These are phyloP conservation scores for Hsuehochloa calcarea DNA, from an alignment of 176 grass and related monocot genomes.

Conservation along the genomic window DNA sequence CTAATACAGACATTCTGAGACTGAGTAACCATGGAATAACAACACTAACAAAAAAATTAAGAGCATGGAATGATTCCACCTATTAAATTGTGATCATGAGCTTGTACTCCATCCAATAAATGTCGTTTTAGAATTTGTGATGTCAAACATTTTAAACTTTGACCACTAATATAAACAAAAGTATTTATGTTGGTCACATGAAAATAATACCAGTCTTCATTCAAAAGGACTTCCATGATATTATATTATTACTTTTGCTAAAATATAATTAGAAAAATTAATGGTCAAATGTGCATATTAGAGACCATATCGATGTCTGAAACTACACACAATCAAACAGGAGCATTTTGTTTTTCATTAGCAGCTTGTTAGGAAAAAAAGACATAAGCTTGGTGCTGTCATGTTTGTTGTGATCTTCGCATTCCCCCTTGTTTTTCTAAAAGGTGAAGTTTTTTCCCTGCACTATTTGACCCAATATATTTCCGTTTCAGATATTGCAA, in stretches of 20 bases:
- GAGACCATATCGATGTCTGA: not conserved
- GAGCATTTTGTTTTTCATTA: not conserved
- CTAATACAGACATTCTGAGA: not conserved
- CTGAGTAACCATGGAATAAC: not conserved
- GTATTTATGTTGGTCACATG: not conserved
- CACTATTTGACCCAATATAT: slow-evolving; percentile 2
- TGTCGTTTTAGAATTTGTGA: not conserved
- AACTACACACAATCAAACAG: not conserved
- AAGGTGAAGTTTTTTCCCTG: not conserved
- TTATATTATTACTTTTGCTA: not conserved
- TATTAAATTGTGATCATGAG: not conserved
- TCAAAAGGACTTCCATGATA: not conserved
- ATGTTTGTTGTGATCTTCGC: not conserved
- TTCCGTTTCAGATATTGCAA: not conserved
- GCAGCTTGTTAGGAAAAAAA: not conserved
- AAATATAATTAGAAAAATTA: not conserved
- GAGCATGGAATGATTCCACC: not conserved
- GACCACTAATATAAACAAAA: not conserved
- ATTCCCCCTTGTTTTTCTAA: not conserved
- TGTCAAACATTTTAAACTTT: not conserved
- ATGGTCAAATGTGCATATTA: not conserved
- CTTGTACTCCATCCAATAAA: not conserved
- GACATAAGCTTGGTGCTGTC: not conserved
- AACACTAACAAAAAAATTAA: not conserved
- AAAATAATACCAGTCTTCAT: slow-evolving; percentile 3